Evolutionary conservation across 352 stramenopile species (phyloP).

Genomic region (Phytophthora pseudosyringae): DNA sequence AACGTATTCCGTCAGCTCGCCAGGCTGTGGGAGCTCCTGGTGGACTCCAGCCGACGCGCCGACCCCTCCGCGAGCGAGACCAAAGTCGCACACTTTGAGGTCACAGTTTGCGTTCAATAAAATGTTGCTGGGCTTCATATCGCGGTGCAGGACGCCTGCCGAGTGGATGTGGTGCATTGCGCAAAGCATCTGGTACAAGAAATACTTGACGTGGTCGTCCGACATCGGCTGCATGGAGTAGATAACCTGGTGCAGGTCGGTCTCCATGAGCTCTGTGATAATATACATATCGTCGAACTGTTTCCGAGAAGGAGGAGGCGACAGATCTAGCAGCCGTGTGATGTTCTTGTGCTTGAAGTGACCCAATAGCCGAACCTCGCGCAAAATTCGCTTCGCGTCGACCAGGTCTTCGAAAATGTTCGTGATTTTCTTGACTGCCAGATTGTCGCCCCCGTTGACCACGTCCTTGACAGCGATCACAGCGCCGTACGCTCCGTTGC

Average conservation of each 20-base stretch:
- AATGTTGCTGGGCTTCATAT: conserved; percentile 88
- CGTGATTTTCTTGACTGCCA: conserved; percentile 96
- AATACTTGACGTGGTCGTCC: conserved; percentile 88
- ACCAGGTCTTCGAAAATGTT: conserved; percentile 96
- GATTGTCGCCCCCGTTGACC: conserved; percentile 52
- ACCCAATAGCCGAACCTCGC: conserved; percentile 90
- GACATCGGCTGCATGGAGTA: conserved; percentile 93
- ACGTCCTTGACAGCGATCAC: conserved; percentile 89
- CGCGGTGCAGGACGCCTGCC: conserved; percentile 83
- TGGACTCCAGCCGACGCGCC: conserved; percentile 22
- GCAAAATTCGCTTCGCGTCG: conserved; percentile 98
- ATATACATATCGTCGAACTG: conserved; percentile 97
- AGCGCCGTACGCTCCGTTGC: conserved; percentile 88
- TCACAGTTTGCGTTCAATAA: conserved; percentile 84
- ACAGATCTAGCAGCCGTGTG: conserved; percentile 92
- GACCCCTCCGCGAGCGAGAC: conserved; percentile 66
- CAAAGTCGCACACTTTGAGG: conserved; percentile 85
- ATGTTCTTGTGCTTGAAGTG: conserved; percentile 95
- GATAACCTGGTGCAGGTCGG: conserved; percentile 96
- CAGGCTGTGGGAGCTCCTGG: conserved; percentile 8
- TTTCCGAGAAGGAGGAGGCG: conserved; percentile 90
- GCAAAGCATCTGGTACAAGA: conserved; percentile 86
- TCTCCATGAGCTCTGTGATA: conserved; percentile 97
- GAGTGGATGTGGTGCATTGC: conserved; percentile 95
- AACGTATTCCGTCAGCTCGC: conserved; percentile 69